Percentiles rank a stretch among this genome's conserved stretches.
phyloP scores from a whole-genome alignment of 1,284 basidiomycete species.

The Takashimella tepidaria region DNA sequence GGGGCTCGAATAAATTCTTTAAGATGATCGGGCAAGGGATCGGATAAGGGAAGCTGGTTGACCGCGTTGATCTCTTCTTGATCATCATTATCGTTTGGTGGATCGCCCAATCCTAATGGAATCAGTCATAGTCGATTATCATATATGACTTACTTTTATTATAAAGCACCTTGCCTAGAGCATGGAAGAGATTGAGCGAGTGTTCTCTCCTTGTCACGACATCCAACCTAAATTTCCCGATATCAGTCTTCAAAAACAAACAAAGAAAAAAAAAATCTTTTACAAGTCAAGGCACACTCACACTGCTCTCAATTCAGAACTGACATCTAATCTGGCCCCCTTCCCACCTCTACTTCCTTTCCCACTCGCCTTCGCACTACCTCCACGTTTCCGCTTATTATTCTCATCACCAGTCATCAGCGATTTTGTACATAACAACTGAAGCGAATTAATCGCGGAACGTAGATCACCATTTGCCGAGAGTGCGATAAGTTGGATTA shows the following conservation, averaged over 20 bases:
- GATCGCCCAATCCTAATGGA: constrained; percentile 41
- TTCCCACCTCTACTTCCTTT: constrained; percentile 25
- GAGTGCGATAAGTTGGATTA: constrained; percentile 68
- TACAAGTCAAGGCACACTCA: constrained; percentile 22
- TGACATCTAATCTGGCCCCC: constrained; percentile 41
- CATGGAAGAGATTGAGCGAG: constrained; percentile 81
- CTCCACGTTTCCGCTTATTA: constrained; percentile 18
- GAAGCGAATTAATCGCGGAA: constrained; percentile 84
- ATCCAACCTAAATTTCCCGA: constrained; percentile 56
- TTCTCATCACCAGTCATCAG: constrained; percentile 4
- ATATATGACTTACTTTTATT: constrained; percentile 82
- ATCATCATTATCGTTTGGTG: constrained; percentile 31
- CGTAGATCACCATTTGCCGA: constrained; percentile 85
- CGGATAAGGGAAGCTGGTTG: constrained; percentile 47
- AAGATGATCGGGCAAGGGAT: constrained; percentile 57
- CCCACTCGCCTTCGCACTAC: constrained; percentile 6
- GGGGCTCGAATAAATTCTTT: constrained; percentile 59
- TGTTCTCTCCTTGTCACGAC: constrained; percentile 75
- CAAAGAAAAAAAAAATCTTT: too few relatives aligned
- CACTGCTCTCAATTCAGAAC: constrained; percentile 44
- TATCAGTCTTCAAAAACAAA: too few relatives aligned
- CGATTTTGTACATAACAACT: constrained; percentile 56
- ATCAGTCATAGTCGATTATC: too few relatives aligned
- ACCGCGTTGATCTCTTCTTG: constrained; percentile 24
- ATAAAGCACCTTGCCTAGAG: constrained; percentile 88